Evolutionary conservation across 306 rosid species (phyloP).

Genomic region (Rosa rugosa): DNA sequence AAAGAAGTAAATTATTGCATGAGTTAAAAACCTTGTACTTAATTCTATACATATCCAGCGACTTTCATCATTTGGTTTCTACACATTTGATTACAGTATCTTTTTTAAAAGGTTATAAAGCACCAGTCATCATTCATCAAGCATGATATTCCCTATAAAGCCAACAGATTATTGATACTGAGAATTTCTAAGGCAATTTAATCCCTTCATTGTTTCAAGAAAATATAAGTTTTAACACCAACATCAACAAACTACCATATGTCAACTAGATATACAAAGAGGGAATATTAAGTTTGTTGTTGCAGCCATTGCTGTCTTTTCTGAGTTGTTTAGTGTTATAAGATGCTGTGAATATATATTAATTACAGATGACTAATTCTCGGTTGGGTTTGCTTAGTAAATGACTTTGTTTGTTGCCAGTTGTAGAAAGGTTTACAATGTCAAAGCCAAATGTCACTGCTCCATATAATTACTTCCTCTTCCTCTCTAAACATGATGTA

Average conservation of each 20-base stretch:
- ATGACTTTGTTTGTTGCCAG: background rate
- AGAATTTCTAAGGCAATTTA: background rate
- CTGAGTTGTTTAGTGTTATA: background rate
- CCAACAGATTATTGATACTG: background rate
- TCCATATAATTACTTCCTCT: background rate
- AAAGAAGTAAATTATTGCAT: background rate
- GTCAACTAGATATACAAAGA: background rate
- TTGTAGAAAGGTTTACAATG: background rate
- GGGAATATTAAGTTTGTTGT: background rate
- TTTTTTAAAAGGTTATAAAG: slow-evolving; percentile 8
- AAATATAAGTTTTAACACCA: background rate
- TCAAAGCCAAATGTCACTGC: slow-evolving; percentile 18
- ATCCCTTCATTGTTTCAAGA: background rate
- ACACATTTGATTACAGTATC: slow-evolving; percentile 2
- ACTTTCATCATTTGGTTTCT: background rate
- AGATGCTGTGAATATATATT: background rate
- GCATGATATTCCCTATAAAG: slow-evolving; percentile 1
- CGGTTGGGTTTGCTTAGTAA: background rate
- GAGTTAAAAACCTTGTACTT: background rate
- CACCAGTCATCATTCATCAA: background rate
- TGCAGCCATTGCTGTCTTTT: background rate
- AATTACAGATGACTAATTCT: background rate
- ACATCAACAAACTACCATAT: background rate
- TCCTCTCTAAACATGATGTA: background rate
- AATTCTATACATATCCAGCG: background rate